These are phyloP conservation scores for Leccinellum luteum DNA, from an alignment of 768 basidiomycete genomes.

Conservation along the genomic window DNA sequence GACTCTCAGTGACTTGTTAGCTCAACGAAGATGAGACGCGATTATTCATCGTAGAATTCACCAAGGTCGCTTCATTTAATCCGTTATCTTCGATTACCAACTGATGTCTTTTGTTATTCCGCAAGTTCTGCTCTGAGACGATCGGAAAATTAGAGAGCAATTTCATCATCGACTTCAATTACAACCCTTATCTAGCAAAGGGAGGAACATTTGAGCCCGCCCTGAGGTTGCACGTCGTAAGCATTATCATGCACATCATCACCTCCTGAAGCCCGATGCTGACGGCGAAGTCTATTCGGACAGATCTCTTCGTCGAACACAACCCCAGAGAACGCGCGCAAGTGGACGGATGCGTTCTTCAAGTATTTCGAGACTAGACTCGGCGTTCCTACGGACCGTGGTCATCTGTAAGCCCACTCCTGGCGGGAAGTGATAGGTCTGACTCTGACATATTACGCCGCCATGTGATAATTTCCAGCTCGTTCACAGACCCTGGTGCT, in stretches of 20 bases:
- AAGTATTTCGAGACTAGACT: conserved; percentile 52
- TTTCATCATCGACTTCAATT: conserved; percentile 48
- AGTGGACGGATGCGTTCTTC: conserved; percentile 54
- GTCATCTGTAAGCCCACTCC: conserved; percentile 50
- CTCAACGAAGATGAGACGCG: conserved; percentile 1
- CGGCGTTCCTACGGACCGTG: conserved; percentile 46
- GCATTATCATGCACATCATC: not conserved
- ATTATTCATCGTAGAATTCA: conserved; percentile 1
- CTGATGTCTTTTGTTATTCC: not conserved
- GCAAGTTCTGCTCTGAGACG: conserved; percentile 41
- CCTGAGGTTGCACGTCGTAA: conserved; percentile 38
- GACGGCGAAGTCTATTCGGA: not conserved
- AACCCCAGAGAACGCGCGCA: conserved; percentile 42
- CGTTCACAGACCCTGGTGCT: conserved; percentile 5
- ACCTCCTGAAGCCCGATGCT: not conserved
- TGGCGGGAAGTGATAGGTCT: not conserved
- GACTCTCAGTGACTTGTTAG: not conserved
- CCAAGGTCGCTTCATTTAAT: not conserved
- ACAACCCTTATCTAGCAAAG: conserved; percentile 58
- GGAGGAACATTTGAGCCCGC: conserved; percentile 61
- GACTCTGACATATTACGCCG: not conserved
- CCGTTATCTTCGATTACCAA: not conserved
- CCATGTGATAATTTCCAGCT: not conserved
- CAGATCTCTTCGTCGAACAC: conserved; percentile 60
- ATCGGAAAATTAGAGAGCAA: conserved; percentile 51